These are phyloP conservation scores for Luffa acutangula DNA, from an alignment of 306 rosid genomes.

Conservation along the genomic window DNA sequence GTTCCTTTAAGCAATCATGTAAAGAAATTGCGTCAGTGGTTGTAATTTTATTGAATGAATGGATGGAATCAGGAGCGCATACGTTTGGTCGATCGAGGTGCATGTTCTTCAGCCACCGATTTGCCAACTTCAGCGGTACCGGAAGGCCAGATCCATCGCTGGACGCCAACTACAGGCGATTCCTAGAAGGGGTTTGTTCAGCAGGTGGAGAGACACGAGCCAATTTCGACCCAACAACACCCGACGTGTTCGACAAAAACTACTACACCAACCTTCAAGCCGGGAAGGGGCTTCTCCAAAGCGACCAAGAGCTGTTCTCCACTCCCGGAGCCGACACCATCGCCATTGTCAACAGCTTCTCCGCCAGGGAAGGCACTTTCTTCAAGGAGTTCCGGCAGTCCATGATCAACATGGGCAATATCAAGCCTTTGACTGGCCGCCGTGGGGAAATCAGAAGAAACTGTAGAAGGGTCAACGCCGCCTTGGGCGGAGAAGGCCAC, in stretches of 20 bases:
- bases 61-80: conserved; percentile 41
- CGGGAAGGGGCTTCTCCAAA: conserved; percentile 1
- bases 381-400: conserved; percentile 39
- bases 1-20: no score
- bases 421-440: conserved; percentile 43
- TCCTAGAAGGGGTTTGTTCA: conserved; percentile 35
- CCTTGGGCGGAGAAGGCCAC: not conserved
- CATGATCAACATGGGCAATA: conserved; percentile 72
- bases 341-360: conserved; percentile 6
- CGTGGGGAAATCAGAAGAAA: conserved; percentile 27
- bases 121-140: conserved; percentile 38
- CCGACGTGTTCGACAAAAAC: conserved; percentile 40
- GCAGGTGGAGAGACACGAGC: not conserved
- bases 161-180: conserved; percentile 32
- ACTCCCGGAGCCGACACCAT: conserved; percentile 18
- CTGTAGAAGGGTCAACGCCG: conserved; percentile 23
- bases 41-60: not conserved
- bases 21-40: no score
- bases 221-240: conserved; percentile 6
- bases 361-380: not conserved
- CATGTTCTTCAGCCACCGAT: conserved; percentile 31
- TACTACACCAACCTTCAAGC: conserved; percentile 31
- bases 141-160: conserved; percentile 54
- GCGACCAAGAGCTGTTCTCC: conserved; percentile 11
- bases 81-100: conserved; percentile 70